Percentiles rank a stretch among this genome's conserved stretches.
Evolutionary conservation across 345 rosid genomes (phyloP).

Genomic region (Dipteronia dyeriana): DNA sequence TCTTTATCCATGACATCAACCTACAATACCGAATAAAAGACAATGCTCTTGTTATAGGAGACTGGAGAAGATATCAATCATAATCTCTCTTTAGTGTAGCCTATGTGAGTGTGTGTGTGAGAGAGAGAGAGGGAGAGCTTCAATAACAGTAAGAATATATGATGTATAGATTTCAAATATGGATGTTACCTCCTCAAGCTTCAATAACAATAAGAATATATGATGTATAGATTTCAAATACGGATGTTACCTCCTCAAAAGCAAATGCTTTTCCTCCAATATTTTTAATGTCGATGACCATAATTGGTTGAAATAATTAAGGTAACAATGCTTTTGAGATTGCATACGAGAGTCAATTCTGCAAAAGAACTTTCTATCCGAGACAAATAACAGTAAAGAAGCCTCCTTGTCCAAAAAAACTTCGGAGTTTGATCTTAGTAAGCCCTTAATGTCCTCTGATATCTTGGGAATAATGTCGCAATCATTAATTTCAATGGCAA

Average conservation of each 20-base stretch:
- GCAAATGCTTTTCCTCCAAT: conserved; percentile 44
- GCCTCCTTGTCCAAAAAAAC: conserved; percentile 80
- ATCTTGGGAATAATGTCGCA: conserved; percentile 70
- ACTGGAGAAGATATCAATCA: conserved; percentile 4
- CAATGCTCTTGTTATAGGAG: conserved; percentile 22
- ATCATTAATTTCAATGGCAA: conserved; percentile 69
- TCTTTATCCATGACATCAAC: conserved; percentile 44
- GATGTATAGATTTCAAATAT: neutral
- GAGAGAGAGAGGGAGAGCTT: neutral
- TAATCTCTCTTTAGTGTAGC: neutral
- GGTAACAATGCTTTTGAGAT: conserved; percentile 73
- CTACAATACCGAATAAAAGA: conserved; percentile 36
- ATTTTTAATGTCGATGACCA: conserved; percentile 42
- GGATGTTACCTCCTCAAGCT: conserved; percentile 47
- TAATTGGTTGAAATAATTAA: conserved; percentile 69
- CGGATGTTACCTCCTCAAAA: conserved; percentile 53
- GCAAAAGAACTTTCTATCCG: conserved; percentile 66
- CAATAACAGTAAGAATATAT: neutral
- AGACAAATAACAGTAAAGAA: conserved; percentile 79
- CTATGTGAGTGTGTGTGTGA: too few species aligned
- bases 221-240: neutral
- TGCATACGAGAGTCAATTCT: conserved; percentile 82
- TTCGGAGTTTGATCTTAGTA: conserved; percentile 56
- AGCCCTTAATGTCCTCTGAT: conserved; percentile 69
- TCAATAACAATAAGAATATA: neutral